Evolutionary conservation across 106 monocot genomes (phyloP).

Genomic region (Xerophyta viscosa): DNA sequence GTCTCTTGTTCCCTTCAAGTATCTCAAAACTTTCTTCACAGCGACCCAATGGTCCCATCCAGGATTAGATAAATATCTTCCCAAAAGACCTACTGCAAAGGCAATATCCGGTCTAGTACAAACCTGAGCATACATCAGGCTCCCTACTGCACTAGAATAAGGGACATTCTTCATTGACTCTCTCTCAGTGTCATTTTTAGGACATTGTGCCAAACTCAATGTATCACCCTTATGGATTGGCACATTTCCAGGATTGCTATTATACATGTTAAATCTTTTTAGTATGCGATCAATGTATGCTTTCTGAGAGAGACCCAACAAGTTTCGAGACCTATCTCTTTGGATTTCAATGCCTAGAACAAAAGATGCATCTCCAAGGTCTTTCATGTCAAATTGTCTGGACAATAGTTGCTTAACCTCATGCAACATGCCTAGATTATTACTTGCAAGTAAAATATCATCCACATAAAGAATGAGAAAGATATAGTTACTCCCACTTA

Average conservation of each 20-base stretch:
- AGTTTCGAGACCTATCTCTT: background rate
- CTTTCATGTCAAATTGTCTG: background rate
- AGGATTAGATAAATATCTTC: background rate
- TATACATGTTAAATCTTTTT: background rate
- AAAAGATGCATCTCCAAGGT: background rate
- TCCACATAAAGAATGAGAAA: slow-evolving; percentile 5
- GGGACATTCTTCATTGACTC: background rate
- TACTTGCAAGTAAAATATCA: slow-evolving; percentile 1
- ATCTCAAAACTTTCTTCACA: background rate
- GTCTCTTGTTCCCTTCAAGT: background rate
- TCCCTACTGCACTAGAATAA: background rate
- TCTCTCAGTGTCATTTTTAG: background rate
- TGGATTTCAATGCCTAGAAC: background rate
- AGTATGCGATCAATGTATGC: background rate
- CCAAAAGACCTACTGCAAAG: background rate
- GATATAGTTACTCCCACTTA: background rate
- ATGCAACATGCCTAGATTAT: background rate
- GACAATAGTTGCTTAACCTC: background rate
- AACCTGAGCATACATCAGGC: background rate
- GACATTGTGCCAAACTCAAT: background rate
- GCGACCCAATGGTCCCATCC: background rate
- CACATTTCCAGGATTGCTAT: background rate
- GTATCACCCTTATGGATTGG: background rate
- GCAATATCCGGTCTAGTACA: slow-evolving; percentile 5
- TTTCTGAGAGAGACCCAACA: background rate